These are phyloP conservation scores for Lichtheimia corymbifera DNA, from an alignment of 371 early-diverging fungal species.

Conservation along the genomic window DNA sequence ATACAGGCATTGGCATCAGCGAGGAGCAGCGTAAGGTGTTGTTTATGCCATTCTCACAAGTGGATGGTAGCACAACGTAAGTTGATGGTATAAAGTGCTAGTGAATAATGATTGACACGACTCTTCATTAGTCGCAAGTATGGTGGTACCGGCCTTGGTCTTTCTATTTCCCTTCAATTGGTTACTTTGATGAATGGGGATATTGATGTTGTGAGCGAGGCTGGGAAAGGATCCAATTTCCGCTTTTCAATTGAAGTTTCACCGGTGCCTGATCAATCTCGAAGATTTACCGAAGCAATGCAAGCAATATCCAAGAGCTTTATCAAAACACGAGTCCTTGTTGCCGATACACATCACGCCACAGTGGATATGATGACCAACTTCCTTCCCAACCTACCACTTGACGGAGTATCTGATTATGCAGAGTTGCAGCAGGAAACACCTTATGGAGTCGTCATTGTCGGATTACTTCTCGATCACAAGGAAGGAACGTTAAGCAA, in stretches of 20 bases:
- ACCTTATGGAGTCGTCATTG: conserved; percentile 36
- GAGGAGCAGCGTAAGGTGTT: conserved; percentile 56
- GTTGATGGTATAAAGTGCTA: not conserved
- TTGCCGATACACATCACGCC: conserved; percentile 29
- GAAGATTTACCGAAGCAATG: conserved; percentile 17
- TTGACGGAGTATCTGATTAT: conserved; percentile 26
- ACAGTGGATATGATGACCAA: conserved; percentile 33
- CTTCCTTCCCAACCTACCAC: conserved; percentile 23
- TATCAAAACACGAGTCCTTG: conserved; percentile 27
- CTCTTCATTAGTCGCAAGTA: conserved; percentile 42
- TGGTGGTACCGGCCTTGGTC: conserved; percentile 66
- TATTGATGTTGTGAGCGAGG: conserved; percentile 52
- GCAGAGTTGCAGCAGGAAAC: conserved; percentile 4
- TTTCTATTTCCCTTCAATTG: conserved; percentile 59
- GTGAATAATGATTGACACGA: not conserved
- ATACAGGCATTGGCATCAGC: conserved; percentile 61
- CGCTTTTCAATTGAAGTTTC: conserved; percentile 46
- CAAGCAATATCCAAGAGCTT: conserved; percentile 19
- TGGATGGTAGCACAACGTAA: conserved; percentile 52
- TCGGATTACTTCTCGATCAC: conserved; percentile 25
- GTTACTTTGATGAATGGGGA: conserved; percentile 58
- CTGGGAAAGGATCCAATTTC: conserved; percentile 59
- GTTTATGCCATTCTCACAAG: conserved; percentile 61
- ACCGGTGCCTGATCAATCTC: conserved; percentile 27
- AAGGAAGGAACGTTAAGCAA: not conserved